phyloP scores from a whole-genome alignment of 2,329 filamentous ascomycete species.

The Cladophialophora yegresii region DNA sequence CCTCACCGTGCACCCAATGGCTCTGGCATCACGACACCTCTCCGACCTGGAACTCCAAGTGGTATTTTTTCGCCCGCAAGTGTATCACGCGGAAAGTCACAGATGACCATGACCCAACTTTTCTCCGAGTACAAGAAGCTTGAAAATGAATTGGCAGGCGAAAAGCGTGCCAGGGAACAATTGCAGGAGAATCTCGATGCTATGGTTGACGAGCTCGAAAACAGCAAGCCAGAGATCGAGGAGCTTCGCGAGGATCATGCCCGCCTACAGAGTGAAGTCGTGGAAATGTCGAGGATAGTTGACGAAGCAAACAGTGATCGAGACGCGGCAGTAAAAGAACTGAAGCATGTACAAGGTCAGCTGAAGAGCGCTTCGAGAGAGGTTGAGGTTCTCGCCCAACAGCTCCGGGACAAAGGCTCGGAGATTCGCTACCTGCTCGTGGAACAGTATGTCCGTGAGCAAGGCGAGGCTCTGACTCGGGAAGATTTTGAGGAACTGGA shows the following conservation, averaged over 20 bases:
- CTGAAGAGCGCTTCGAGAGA: conserved; percentile 65
- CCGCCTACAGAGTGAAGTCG: conserved; percentile 74
- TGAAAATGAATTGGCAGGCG: conserved; percentile 69
- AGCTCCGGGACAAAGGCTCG: conserved; percentile 83
- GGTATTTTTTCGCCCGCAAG: conserved; percentile 55
- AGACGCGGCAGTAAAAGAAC: conserved; percentile 74
- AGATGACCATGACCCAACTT: conserved; percentile 64
- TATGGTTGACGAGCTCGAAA: conserved; percentile 80
- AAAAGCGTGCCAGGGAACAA: conserved; percentile 72
- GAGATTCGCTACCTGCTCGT: conserved; percentile 90
- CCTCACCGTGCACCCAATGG: conserved; percentile 57
- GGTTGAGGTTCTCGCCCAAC: conserved; percentile 75
- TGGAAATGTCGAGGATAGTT: conserved; percentile 80
- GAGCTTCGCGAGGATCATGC: conserved; percentile 81
- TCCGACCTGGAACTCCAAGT: conserved; percentile 53
- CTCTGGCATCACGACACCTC: conserved; percentile 50
- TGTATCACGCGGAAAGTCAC: conserved; percentile 56
- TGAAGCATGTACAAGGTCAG: conserved; percentile 75
- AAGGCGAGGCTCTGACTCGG: conserved; percentile 74
- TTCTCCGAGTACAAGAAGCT: conserved; percentile 63
- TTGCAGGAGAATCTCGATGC: conserved; percentile 78
- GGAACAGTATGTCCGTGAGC: conserved; percentile 79
- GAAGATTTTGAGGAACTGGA: conserved; percentile 76
- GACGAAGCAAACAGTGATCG: conserved; percentile 80
- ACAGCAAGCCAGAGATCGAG: conserved; percentile 82